phyloP scores from a whole-genome alignment of 1,284 basidiomycete species.

The Trametes versicolor region DNA sequence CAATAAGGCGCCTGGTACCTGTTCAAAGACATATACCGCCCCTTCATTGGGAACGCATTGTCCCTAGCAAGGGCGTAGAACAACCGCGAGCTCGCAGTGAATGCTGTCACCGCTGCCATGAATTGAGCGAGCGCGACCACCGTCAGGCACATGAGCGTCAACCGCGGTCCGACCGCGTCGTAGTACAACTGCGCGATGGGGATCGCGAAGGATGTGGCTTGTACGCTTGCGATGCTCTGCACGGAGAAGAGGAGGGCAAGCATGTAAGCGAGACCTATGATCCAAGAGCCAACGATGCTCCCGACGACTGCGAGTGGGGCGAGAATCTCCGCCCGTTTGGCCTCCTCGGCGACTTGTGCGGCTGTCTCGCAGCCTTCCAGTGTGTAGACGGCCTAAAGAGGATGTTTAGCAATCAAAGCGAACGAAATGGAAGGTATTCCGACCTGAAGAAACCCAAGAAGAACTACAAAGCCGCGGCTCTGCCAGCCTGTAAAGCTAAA shows the following conservation, averaged over 20 bases:
- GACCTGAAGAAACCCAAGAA: constrained; percentile 67
- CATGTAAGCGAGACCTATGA: constrained; percentile 68
- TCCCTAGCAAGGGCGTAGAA: constrained; percentile 68
- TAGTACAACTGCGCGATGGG: constrained; percentile 68
- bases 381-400: constrained; percentile 65
- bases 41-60: constrained; percentile 49
- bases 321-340: constrained; percentile 62
- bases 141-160: constrained; percentile 62
- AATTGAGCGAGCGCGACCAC: constrained; percentile 62
- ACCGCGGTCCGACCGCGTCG: constrained; percentile 59
- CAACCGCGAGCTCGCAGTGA: constrained; percentile 65
- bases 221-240: constrained; percentile 60
- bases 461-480: constrained; percentile 63
- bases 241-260: constrained; percentile 67
- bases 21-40: constrained; percentile 48
- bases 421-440: background rate
- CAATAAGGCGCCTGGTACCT: constrained; percentile 63
- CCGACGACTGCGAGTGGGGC: constrained; percentile 66
- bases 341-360: constrained; percentile 70
- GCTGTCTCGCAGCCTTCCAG: constrained; percentile 72
- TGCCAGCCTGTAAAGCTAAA: constrained; percentile 65
- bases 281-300: constrained; percentile 68
- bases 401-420: background rate
- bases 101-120: constrained; percentile 68
- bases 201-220: constrained; percentile 60